Conservation (phyloP, 805 yeast species). For the Dipodascopsis uninucleata region DNA sequence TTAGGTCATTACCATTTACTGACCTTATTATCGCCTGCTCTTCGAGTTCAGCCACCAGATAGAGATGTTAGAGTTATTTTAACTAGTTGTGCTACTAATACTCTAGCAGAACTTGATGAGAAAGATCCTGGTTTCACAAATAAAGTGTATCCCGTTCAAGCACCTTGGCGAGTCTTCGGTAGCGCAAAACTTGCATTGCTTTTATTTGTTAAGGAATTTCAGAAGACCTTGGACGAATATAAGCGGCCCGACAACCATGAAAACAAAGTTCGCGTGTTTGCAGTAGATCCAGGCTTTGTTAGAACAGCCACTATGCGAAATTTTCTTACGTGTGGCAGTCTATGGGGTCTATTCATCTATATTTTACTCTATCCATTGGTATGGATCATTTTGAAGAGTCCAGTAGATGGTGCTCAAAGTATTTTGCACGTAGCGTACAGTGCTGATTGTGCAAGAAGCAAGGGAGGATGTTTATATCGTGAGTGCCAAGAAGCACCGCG, state of each 20-base stretch:
- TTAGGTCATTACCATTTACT: constrained; percentile 77
- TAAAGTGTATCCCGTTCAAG: constrained; percentile 53
- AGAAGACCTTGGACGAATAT: constrained; percentile 54
- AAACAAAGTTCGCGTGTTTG: constrained; percentile 60
- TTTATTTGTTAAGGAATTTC: constrained; percentile 75
- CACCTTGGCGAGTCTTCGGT: constrained; percentile 78
- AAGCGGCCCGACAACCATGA: constrained; percentile 68
- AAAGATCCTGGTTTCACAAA: constrained; percentile 63
- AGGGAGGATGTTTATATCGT: constrained; percentile 67
- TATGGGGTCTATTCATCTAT: constrained; percentile 58
- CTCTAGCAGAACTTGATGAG: constrained; percentile 62
- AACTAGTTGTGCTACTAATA: constrained; percentile 75
- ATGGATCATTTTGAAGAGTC: constrained; percentile 75
- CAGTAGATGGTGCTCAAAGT: constrained; percentile 77
- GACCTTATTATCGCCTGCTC: constrained; percentile 74
- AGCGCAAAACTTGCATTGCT: constrained; percentile 74
- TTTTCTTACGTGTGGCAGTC: constrained; percentile 68
- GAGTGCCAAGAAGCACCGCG: constrained; percentile 51
- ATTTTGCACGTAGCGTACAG: constrained; percentile 63
- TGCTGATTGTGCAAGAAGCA: constrained; percentile 60
- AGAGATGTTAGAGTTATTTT: constrained; percentile 82
- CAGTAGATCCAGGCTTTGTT: constrained; percentile 91
- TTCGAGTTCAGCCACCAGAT: constrained; percentile 88
- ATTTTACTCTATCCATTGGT: constrained; percentile 72
- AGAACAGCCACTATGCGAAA: constrained; percentile 83